Percentiles rank a stretch among this genome's conserved stretches.
These are phyloP conservation scores for Aspergillus latus DNA, from an alignment of 2,329 filamentous ascomycete species.

Conservation along the genomic window DNA sequence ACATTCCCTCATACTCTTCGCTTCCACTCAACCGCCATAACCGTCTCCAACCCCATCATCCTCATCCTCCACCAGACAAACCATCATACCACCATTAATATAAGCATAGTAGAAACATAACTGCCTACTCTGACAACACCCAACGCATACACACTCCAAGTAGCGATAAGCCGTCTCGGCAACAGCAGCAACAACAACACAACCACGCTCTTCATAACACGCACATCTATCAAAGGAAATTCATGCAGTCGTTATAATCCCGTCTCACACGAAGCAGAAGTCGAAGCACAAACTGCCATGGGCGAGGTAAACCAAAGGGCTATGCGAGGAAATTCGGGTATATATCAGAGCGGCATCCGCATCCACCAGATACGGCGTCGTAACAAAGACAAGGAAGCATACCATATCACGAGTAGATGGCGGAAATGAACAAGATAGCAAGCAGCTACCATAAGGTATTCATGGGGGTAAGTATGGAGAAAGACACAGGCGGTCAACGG, in stretches of 20 bases:
- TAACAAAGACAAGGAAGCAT: constrained; percentile 9
- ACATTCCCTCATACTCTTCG: background rate
- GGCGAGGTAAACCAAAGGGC: constrained; percentile 24
- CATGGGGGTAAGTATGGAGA: background rate
- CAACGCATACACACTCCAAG: background rate
- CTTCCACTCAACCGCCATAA: background rate
- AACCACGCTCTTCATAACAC: constrained; percentile 16
- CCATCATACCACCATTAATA: background rate
- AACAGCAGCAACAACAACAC: background rate
- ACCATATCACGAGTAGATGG: constrained; percentile 2
- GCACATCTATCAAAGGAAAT: constrained; percentile 25
- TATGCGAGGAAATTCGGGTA: constrained; percentile 28
- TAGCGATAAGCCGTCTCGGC: background rate
- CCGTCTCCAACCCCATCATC: background rate
- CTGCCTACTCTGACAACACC: background rate
- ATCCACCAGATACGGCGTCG: constrained; percentile 21
- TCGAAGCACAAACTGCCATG: constrained; percentile 17
- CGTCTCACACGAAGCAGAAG: constrained; percentile 22
- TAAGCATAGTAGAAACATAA: background rate
- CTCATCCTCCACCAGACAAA: background rate
- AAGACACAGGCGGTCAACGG: background rate
- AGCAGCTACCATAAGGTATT: constrained; percentile 4
- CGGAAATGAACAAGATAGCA: constrained; percentile 4
- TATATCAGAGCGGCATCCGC: constrained; percentile 26
- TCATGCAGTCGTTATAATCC: constrained; percentile 30